A percentile compares a stretch with the other conserved stretches of the same genome.
These are phyloP conservation scores for Chernovozyma aurita DNA, from an alignment of 1,139 yeast genomes.

Conservation along the genomic window DNA sequence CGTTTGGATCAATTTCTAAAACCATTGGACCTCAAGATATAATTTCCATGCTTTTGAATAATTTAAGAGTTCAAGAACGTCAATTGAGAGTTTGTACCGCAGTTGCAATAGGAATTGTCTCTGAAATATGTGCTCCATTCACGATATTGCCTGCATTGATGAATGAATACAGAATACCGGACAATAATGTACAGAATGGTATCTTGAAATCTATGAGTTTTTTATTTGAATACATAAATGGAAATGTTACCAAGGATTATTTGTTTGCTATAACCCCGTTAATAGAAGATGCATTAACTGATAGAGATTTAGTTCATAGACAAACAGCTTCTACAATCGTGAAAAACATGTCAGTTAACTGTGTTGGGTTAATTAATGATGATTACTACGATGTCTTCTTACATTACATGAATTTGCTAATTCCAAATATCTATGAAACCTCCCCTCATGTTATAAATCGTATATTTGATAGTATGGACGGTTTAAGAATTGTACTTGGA, in stretches of 20 bases:
- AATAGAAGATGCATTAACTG: constrained; percentile 85
- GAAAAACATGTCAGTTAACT: constrained; percentile 75
- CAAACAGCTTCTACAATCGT: constrained; percentile 94
- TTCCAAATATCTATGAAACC: constrained; percentile 87
- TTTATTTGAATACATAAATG: constrained; percentile 88
- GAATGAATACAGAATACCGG: constrained; percentile 94
- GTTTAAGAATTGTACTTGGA: constrained; percentile 70
- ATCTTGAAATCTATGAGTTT: constrained; percentile 90
- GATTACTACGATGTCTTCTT: constrained; percentile 60
- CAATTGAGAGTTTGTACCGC: constrained; percentile 96
- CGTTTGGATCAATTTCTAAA: constrained; percentile 87
- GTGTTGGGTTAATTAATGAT: constrained; percentile 70
- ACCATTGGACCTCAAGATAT: constrained; percentile 98
- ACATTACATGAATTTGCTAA: constrained; percentile 67
- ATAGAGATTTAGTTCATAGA: constrained; percentile 87
- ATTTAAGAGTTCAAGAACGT: constrained; percentile 89
- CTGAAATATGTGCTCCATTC: constrained; percentile 89
- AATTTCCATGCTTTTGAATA: constrained; percentile 75
- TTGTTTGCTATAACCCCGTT: constrained; percentile 77
- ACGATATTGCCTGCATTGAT: constrained; percentile 94
- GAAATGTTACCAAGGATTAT: constrained; percentile 69
- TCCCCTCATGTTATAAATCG: constrained; percentile 92
- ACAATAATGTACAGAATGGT: constrained; percentile 92
- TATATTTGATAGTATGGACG: constrained; percentile 76
- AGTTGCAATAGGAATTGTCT: constrained; percentile 96